These are phyloP conservation scores for Phytopythium mirpurense DNA, from an alignment of 352 stramenopile species.

Conservation along the genomic window DNA sequence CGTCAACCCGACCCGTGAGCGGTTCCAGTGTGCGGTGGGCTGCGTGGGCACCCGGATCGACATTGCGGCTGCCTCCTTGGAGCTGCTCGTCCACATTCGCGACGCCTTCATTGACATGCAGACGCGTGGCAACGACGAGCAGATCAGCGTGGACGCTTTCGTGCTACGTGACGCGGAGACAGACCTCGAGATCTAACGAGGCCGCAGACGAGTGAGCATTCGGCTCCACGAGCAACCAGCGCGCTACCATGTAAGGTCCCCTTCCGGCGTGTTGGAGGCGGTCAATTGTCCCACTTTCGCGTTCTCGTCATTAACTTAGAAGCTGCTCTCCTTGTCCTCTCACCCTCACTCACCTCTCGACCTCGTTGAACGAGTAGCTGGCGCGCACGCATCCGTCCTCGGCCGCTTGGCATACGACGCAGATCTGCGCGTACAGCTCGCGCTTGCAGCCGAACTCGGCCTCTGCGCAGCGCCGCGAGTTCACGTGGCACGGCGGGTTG, in stretches of 20 bases:
- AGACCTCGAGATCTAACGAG: not conserved
- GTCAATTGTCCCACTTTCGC: not conserved
- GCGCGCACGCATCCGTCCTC: conserved; percentile 13
- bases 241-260: not conserved
- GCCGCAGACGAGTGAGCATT: not conserved
- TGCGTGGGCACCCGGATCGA: conserved; percentile 18
- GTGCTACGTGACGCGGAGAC: not conserved
- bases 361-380: conserved; percentile 6
- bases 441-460: conserved; percentile 43
- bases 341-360: not conserved
- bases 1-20: conserved; percentile 15
- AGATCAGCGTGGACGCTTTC: too few species aligned
- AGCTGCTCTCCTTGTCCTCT: not conserved
- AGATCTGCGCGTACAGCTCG: conserved; percentile 47
- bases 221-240: not conserved
- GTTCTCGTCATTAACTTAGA: not conserved
- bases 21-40: conserved; percentile 21
- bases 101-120: not conserved
- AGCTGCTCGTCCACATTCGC: conserved; percentile 10
- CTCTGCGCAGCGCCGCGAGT: conserved; percentile 26
- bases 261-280: not conserved
- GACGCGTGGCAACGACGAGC: too few species aligned
- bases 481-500: conserved; percentile 56
- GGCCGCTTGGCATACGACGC: conserved; percentile 20
- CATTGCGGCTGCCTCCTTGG: conserved; percentile 19